These are phyloP conservation scores for Penicillium nucicola DNA, from an alignment of 495 filamentous ascomycete species.

Conservation along the genomic window DNA sequence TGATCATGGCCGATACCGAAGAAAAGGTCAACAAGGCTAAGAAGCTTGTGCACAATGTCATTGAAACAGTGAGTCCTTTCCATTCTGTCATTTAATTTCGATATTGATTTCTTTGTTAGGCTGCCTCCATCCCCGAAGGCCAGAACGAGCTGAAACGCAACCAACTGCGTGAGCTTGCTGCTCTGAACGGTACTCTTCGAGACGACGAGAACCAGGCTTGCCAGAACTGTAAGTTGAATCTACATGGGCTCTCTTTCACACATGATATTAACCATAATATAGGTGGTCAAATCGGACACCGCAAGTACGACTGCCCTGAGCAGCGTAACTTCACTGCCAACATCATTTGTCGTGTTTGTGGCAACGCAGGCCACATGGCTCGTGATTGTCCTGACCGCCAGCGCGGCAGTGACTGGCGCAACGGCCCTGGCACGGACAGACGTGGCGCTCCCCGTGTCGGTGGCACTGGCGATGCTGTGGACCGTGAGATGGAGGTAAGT, in stretches of 20 bases:
- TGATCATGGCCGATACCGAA: conserved; percentile 99
- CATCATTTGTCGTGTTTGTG: conserved; percentile 98
- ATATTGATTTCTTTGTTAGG: conserved; percentile 47
- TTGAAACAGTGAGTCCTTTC: conserved; percentile 80
- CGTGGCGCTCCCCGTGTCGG: conserved; percentile 59
- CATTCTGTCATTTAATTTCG: neutral
- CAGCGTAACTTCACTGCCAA: conserved; percentile 97
- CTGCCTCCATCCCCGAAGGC: conserved; percentile 95
- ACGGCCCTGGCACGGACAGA: conserved; percentile 44
- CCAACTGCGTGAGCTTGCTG: conserved; percentile 94
- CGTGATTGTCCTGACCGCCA: conserved; percentile 91
- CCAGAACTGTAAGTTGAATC: conserved; percentile 77
- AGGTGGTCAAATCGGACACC: conserved; percentile 95
- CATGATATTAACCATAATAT: conserved; percentile 5
- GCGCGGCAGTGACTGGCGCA: conserved; percentile 87
- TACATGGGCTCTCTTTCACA: neutral
- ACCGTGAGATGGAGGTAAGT: conserved; percentile 90
- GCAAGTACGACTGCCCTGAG: conserved; percentile 98
- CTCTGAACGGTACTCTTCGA: conserved; percentile 95
- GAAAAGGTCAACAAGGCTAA: conserved; percentile 98
- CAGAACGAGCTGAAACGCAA: conserved; percentile 98
- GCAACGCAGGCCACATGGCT: conserved; percentile 90
- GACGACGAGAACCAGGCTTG: conserved; percentile 99
- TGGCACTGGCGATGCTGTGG: conserved; percentile 77
- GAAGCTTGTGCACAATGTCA: conserved; percentile 93